phyloP scores from a whole-genome alignment of 2,329 filamentous ascomycete species.

The Clarireedia monteithiana region DNA sequence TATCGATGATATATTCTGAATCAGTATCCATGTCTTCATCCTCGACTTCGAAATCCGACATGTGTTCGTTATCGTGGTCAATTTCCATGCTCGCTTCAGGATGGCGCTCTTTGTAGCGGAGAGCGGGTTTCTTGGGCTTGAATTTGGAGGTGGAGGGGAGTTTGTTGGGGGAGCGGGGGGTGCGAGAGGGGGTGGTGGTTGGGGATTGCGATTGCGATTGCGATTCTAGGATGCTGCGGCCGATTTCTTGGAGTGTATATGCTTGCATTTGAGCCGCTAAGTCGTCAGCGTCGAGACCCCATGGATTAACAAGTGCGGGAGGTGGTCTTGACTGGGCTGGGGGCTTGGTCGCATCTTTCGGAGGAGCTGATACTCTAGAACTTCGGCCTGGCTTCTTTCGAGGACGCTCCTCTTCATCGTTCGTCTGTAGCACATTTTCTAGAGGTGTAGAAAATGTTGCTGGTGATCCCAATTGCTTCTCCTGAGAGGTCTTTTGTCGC shows the following conservation, averaged over 20 bases:
- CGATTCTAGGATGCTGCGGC: constrained; percentile 22
- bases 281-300: constrained; percentile 31
- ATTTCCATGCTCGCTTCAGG: constrained; percentile 32
- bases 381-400: constrained; percentile 25
- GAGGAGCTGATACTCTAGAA: constrained; percentile 10
- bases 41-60: constrained; percentile 30
- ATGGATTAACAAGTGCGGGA: constrained; percentile 30
- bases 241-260: constrained; percentile 52
- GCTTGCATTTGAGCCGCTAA: constrained; percentile 48
- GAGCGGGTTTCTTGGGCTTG: constrained; percentile 47
- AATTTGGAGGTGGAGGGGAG: constrained; percentile 33
- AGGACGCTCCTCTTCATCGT: constrained; percentile 5
- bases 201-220: constrained; percentile 3
- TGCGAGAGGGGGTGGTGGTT: not conserved
- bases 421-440: not conserved
- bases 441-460: not conserved
- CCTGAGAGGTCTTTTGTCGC: constrained; percentile 20
- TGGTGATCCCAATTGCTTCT: not conserved
- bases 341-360: not conserved
- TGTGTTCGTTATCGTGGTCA: not conserved
- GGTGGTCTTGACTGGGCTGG: constrained; percentile 8
- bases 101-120: constrained; percentile 49
- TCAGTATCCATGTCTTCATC: constrained; percentile 40
- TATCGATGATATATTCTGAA: constrained; percentile 55
- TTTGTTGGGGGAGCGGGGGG: constrained; percentile 6